Base-by-base conservation (phyloP, 768 basidiomycete genomes). In the Kwoniella sp. region DNA sequence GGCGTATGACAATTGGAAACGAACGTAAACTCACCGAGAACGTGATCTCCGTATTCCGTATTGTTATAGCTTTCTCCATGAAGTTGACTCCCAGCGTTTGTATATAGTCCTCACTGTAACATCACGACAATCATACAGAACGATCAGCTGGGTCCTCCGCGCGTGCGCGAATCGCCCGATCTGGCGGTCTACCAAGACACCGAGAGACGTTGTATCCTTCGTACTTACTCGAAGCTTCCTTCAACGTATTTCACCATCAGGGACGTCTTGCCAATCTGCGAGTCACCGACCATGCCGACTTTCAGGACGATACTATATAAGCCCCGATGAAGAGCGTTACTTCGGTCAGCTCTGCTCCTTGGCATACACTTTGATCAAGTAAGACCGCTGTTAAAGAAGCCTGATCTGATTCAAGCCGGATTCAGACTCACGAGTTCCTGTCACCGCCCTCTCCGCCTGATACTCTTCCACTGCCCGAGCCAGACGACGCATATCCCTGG, bases 191-290 rank as follows among this genome's bases (percentile, higher is more conserved):
- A n/a, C n/a, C n/a, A n/a, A n/a, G n/a, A n/a, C n/a, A n/a, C n/a
- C n/a, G n/a, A 22, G 12, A 50, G 4, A 15, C 8, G 25, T 13
- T 8, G 38, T 41, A n/a, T n/a, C n/a, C n/a, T 26, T 60, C 25
- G 26, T 1, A 71, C 78, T 64, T 58, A 81, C 80, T 96, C 93
- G 82, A 95, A 96, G 82, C 90, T 92, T 58, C 95, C 95, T 84
- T 99, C 95, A 66, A 97, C 94, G 78, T 98, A 98, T 84, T 97
- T 97, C 82, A 98, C 94, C 95, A 98, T 98, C 80, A 98, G 85
- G 82, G 91, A 93, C 70, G 95, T 98, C 86, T 98, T 97, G 73
- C 95, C 94, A 79, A 98, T 97, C 84, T 97, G 95, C 77, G 93
- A 93, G 84, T 99, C 95, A 55, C 96, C 96, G 53, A 99, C 93